phyloP scores from a whole-genome alignment of 495 filamentous ascomycete species.

The Penicillium daleae region DNA sequence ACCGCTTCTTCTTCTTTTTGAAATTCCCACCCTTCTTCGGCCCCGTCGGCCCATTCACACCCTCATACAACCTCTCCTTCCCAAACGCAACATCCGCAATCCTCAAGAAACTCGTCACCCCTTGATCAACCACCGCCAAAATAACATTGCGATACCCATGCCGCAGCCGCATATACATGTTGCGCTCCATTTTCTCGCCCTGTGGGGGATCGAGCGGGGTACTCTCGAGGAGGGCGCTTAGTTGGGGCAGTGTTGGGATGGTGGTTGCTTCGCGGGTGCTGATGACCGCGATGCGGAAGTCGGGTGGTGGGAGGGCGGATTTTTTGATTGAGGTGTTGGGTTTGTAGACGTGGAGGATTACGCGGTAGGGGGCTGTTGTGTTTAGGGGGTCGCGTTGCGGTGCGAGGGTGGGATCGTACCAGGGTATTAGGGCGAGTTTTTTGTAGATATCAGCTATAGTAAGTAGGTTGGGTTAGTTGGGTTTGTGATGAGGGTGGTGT shows the following conservation, averaged over 20 bases:
- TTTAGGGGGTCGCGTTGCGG: slow-evolving; percentile 19
- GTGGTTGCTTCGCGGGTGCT: slow-evolving; percentile 67
- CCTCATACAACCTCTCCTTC: slow-evolving; percentile 69
- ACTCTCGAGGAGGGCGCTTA: slow-evolving; percentile 68
- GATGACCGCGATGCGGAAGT: slow-evolving; percentile 81
- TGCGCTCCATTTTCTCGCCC: slow-evolving; percentile 51
- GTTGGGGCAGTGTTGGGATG: slow-evolving; percentile 72
- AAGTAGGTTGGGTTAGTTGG: neutral
- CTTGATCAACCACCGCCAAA: slow-evolving; percentile 85
- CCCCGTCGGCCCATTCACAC: slow-evolving; percentile 27
- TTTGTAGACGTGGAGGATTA: slow-evolving; percentile 82
- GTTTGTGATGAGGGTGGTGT: neutral
- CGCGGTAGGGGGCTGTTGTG: slow-evolving; percentile 59
- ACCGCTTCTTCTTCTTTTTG: slow-evolving; percentile 44
- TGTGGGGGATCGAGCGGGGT: slow-evolving; percentile 66
- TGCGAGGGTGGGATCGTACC: slow-evolving; percentile 60
- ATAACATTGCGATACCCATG: slow-evolving; percentile 84
- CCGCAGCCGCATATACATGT: slow-evolving; percentile 72
- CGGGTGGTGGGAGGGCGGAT: slow-evolving; percentile 70
- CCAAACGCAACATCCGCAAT: slow-evolving; percentile 80
- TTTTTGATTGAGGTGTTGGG: slow-evolving; percentile 73
- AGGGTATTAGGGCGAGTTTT: slow-evolving; percentile 73
- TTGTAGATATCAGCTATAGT: slow-evolving; percentile 68
- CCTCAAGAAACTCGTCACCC: slow-evolving; percentile 83
- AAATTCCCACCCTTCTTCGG: slow-evolving; percentile 42